Percentiles rank a stretch among this genome's conserved stretches.
These are phyloP conservation scores for Strigomonas galati DNA, from an alignment of 208 protist genomes.

Conservation along the genomic window DNA sequence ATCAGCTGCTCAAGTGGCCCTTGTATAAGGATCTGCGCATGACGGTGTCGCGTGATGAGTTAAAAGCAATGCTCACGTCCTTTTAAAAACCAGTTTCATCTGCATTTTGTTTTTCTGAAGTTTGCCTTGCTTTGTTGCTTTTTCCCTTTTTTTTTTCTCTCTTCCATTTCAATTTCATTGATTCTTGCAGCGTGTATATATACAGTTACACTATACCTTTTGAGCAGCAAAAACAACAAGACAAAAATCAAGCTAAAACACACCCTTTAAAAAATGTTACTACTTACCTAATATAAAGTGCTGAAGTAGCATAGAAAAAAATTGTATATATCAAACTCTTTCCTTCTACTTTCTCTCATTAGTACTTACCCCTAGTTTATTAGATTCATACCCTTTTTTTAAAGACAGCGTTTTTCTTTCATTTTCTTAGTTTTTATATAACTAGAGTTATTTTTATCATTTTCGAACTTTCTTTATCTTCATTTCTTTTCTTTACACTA, in stretches of 20 bases:
- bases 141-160: constrained; percentile 8
- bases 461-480: too few species aligned
- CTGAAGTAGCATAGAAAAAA: too few species aligned
- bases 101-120: constrained; percentile 11
- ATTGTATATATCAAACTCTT: too few species aligned
- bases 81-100: constrained; percentile 36
- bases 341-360: neutral
- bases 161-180: too few species aligned
- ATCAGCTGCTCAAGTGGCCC: constrained; percentile 45
- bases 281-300: too few species aligned
- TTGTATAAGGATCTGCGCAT: constrained; percentile 48
- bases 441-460: too few species aligned
- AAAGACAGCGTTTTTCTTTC: neutral
- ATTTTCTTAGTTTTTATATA: neutral
- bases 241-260: neutral
- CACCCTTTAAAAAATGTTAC: too few species aligned
- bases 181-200: too few species aligned
- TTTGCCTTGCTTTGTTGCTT: constrained; percentile 6
- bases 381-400: constrained; percentile 1
- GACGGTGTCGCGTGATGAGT: constrained; percentile 33
- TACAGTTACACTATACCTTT: neutral
- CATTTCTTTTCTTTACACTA: too few species aligned
- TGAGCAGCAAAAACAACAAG: neutral
- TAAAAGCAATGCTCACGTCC: constrained; percentile 39
- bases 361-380: neutral